Percentiles rank a stretch among this genome's conserved stretches.
These are phyloP conservation scores for Byssoonygena ceratinophila DNA, from an alignment of 2,329 filamentous ascomycete species.

Conservation along the genomic window DNA sequence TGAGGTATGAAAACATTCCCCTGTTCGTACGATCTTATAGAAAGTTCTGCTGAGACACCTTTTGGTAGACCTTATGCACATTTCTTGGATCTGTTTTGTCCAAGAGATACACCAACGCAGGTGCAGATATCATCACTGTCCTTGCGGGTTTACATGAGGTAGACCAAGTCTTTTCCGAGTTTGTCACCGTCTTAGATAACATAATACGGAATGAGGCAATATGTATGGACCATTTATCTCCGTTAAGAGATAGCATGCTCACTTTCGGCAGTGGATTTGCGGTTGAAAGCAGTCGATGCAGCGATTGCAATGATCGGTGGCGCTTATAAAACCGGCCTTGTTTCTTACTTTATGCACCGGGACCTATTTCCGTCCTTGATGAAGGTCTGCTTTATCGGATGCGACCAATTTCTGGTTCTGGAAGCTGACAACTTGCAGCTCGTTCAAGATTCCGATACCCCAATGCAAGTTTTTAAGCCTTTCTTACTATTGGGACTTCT, in stretches of 20 bases:
- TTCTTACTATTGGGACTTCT: conserved; percentile 77
- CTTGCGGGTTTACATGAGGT: conserved; percentile 82
- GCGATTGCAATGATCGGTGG: conserved; percentile 77
- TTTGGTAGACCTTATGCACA: conserved; percentile 66
- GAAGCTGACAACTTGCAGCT: conserved; percentile 45
- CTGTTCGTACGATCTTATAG: neutral
- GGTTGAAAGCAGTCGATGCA: conserved; percentile 68
- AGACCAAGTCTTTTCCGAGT: conserved; percentile 76
- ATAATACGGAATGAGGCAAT: conserved; percentile 66
- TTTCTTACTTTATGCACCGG: conserved; percentile 89
- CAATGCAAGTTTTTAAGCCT: conserved; percentile 56
- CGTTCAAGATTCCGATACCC: conserved; percentile 64
- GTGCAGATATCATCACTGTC: conserved; percentile 84
- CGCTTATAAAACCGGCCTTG: conserved; percentile 87
- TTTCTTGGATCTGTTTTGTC: conserved; percentile 73
- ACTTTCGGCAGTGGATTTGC: conserved; percentile 52
- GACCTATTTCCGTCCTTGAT: conserved; percentile 91
- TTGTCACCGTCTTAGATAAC: conserved; percentile 71
- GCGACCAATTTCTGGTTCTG: neutral
- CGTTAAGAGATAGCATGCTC: neutral
- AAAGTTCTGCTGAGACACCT: conserved; percentile 21
- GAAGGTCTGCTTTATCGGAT: conserved; percentile 53
- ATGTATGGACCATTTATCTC: conserved; percentile 42
- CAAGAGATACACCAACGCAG: conserved; percentile 90
- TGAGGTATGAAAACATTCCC: conserved; percentile 53